Evolutionary conservation across 1,139 yeast species (phyloP), one percentile per base, ranked within the genome.

Genomic region (Candida glucosophila): DNA sequence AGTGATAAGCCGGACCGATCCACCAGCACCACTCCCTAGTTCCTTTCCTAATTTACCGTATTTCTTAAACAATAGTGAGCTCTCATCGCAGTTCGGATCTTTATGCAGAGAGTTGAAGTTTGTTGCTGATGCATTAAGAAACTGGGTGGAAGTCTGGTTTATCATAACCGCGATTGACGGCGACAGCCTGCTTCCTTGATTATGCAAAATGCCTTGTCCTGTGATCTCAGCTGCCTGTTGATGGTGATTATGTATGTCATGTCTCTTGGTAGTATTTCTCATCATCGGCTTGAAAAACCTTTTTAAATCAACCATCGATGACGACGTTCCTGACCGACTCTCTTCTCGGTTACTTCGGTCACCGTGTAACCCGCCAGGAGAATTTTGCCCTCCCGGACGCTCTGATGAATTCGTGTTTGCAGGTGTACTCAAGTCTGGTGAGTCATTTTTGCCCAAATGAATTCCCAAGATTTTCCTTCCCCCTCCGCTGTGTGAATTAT

Each of bases 1-100:
- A 29, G 73, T 77, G 44, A 92, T 75, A 29, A 90, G 64, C 33
- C 92, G 75, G 10, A 92, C 99, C 2, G 93, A 80, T 4, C 99
- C 99, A 24, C 98, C 99, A 3, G 98, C 98, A 19, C 99, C 99
- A 15, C 94, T 79, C 15, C 98, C 99, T 39, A 92, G 61, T 34
- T 82, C 78, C 38, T 83, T 81, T 27, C 96, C 96, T 36, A 88
- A 62, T 40, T 79, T 82, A 33, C 95, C 94, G 52, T 90, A 92
- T 49, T 88, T 82, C 40, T 78, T 80, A 14, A 76, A 80, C 32
- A 82, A 60, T n/a, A n/a, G n/a, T n/a, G 80, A 68, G 36, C 75
- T 80, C 32, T 61, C 69, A 33, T 62, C 69, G n/a, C n/a, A n/a
- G 35, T 61, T 61, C 1, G 69, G 69, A 34, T 63, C 66, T 36